A percentile compares a stretch with the other conserved stretches of the same genome.
These are phyloP conservation scores for Mayamaea pseudoterrestris DNA, from an alignment of 108 stramenopile genomes.

Conservation along the genomic window DNA sequence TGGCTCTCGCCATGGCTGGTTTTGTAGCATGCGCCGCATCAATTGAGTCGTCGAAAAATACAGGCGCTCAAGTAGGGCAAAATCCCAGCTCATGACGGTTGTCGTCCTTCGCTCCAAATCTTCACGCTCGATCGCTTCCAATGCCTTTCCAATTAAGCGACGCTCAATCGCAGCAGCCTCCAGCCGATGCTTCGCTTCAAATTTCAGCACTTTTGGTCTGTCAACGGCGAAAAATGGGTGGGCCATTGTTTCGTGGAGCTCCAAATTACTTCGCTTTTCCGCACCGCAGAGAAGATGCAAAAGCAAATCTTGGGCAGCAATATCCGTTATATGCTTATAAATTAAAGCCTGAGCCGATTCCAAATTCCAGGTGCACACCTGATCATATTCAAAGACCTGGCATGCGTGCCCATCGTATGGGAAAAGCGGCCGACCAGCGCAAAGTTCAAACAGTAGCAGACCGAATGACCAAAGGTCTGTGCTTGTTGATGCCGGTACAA, in stretches of 20 bases:
- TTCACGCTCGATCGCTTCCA: conserved; percentile 13
- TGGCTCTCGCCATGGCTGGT: too few relatives aligned
- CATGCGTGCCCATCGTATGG: conserved; percentile 18
- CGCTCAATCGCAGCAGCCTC: conserved; percentile 17
- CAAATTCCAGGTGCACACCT: conserved; percentile 21
- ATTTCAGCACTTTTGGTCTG: conserved; percentile 1
- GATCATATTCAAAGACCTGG: conserved; percentile 19
- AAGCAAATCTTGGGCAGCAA: conserved; percentile 56
- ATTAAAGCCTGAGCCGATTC: conserved; percentile 19
- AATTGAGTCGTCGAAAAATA: too few relatives aligned
- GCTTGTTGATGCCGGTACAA: conserved; percentile 28
- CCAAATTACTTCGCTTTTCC: conserved; percentile 22
- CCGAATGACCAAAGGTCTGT: conserved; percentile 67
- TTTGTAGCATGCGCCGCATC: too few relatives aligned
- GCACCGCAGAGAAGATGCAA: conserved; percentile 32
- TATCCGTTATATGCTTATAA: conserved; percentile 40
- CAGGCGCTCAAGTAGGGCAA: too few relatives aligned
- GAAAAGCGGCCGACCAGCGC: conserved; percentile 53
- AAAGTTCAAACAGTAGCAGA: conserved; percentile 39
- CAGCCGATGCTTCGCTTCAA: conserved; percentile 7
- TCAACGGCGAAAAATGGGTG: conserved; percentile 47
- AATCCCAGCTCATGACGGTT: conserved; percentile 28
- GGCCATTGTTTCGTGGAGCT: conserved; percentile 25
- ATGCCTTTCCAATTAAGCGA: conserved; percentile 5
- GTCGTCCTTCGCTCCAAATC: conserved; percentile 23